Evolutionary conservation across 768 basidiomycete species (phyloP).

Genomic region (Tulasnella sp.): DNA sequence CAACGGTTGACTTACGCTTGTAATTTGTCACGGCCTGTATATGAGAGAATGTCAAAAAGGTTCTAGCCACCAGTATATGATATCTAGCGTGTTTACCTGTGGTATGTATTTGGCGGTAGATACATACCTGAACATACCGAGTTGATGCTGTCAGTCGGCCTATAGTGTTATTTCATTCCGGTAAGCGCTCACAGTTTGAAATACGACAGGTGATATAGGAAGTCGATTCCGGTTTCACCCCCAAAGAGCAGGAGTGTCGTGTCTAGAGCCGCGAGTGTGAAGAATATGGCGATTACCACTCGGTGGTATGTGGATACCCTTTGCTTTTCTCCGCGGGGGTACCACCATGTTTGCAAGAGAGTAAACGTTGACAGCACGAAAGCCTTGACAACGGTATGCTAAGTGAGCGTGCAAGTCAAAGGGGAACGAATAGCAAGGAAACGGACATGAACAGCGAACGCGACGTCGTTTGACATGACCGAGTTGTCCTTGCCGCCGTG

Average conservation of each 20-base stretch:
- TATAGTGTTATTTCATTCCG: not conserved
- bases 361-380: conserved; percentile 26
- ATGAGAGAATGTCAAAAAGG: not conserved
- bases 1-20: conserved; percentile 27
- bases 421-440: conserved; percentile 19
- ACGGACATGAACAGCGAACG: conserved; percentile 30
- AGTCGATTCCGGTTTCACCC: conserved; percentile 21
- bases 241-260: conserved; percentile 19
- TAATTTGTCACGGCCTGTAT: conserved; percentile 27
- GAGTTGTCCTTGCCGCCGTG: conserved; percentile 30
- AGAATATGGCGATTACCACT: conserved; percentile 21
- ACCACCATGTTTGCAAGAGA: conserved; percentile 28
- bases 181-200: conserved; percentile 25
- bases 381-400: conserved; percentile 17
- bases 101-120: conserved; percentile 33
- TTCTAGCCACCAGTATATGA: no score
- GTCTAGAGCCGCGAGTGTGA: conserved; percentile 21
- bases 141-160: not conserved
- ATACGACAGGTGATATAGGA: conserved; percentile 25
- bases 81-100: conserved; percentile 23
- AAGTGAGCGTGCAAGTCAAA: conserved; percentile 28
- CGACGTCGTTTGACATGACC: conserved; percentile 31
- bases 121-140: conserved; percentile 20
- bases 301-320: conserved; percentile 17
- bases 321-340: conserved; percentile 21